Percentiles rank a stretch among this genome's conserved stretches.
These are phyloP conservation scores for Mediolabrus comicus DNA, from an alignment of 108 stramenopile species.

Conservation along the genomic window DNA sequence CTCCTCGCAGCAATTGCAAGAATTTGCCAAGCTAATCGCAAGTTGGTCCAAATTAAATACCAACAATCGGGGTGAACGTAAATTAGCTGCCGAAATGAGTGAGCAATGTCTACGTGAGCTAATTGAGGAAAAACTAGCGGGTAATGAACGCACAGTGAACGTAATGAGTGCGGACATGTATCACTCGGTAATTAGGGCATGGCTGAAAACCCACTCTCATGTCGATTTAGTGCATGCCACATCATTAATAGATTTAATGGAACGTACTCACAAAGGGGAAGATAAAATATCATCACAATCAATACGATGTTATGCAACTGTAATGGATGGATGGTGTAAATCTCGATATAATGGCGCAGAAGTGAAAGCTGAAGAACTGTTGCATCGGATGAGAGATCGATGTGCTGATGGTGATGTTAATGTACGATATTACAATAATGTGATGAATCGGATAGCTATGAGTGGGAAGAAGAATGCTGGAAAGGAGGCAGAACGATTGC, in stretches of 20 bases:
- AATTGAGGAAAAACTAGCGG: conserved; percentile 14
- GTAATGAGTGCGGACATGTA: conserved; percentile 24
- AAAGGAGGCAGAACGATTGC: conserved; percentile 19
- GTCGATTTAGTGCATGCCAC: conserved; percentile 17
- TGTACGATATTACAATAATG: conserved; percentile 33
- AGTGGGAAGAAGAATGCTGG: conserved; percentile 20
- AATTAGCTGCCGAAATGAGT: conserved; percentile 32
- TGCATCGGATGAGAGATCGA: conserved; percentile 14
- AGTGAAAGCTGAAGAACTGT: conserved; percentile 20
- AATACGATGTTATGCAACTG: conserved; percentile 16
- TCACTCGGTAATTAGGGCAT: conserved; percentile 25
- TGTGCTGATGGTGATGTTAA: neutral
- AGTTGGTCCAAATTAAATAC: conserved; percentile 21
- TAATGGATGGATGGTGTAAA: conserved; percentile 31
- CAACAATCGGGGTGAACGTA: neutral
- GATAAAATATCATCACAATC: neutral
- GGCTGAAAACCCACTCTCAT: conserved; percentile 12
- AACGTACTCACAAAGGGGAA: conserved; percentile 7
- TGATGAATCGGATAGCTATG: conserved; percentile 36
- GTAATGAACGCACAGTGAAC: neutral
- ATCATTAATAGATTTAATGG: conserved; percentile 26
- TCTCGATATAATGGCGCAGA: conserved; percentile 18
- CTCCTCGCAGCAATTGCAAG: conserved; percentile 18
- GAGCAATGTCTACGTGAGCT: conserved; percentile 30
- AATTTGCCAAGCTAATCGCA: conserved; percentile 12